Conservation (phyloP, 768 basidiomycete genomes). For the Piloderma croceum region DNA sequence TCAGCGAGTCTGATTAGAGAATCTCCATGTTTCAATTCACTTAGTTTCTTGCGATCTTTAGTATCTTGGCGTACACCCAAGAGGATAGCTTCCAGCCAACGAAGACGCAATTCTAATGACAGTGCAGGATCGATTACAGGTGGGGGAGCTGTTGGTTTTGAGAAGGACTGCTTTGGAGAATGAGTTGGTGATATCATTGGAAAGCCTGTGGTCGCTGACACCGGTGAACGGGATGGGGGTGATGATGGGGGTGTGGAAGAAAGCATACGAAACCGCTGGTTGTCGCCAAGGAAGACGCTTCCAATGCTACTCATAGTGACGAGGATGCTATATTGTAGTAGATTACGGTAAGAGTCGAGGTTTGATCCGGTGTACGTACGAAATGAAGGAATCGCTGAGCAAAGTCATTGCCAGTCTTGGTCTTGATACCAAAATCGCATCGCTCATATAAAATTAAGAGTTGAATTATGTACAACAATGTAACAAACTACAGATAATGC, state of each 20-base stretch:
- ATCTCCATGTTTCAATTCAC: constrained; percentile 42
- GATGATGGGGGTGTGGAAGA: constrained; percentile 39
- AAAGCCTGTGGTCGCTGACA: constrained; percentile 29
- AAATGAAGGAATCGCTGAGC: too few relatives aligned
- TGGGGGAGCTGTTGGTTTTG: constrained; percentile 10
- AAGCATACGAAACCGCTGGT: constrained; percentile 58
- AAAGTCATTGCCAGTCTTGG: too few relatives aligned
- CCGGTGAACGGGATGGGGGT: constrained; percentile 35
- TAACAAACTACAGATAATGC: too few relatives aligned
- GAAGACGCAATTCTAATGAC: constrained; percentile 67
- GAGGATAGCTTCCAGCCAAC: constrained; percentile 77
- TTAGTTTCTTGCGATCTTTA: constrained; percentile 33
- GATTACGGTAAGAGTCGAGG: too few relatives aligned
- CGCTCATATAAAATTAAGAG: too few relatives aligned
- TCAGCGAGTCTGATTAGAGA: constrained; percentile 55
- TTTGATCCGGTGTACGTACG: too few relatives aligned
- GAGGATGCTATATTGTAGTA: too few relatives aligned
- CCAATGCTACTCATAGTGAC: constrained; percentile 52
- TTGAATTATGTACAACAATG: too few relatives aligned
- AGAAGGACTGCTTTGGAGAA: constrained; percentile 5
- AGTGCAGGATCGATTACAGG: constrained; percentile 55
- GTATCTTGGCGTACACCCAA: constrained; percentile 53
- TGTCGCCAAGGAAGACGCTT: constrained; percentile 78
- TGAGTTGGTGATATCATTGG: constrained; percentile 17
- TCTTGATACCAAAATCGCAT: too few relatives aligned